Percentiles rank a stretch among this genome's conserved stretches.
phyloP scores from a whole-genome alignment of 2,329 filamentous ascomycete species.

The Clonostachys rhizophaga region DNA sequence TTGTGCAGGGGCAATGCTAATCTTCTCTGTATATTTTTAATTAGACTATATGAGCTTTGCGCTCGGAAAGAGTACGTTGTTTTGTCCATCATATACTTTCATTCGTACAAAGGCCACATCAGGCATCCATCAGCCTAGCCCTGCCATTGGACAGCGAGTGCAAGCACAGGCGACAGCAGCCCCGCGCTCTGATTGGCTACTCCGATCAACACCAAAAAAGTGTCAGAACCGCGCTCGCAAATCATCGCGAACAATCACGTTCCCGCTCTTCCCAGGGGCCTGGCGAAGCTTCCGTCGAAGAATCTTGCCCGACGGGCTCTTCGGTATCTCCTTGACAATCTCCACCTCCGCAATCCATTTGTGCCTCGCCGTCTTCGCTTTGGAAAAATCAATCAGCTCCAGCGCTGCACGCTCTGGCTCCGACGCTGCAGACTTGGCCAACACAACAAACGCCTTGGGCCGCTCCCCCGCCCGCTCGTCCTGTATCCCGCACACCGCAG shows the following conservation, averaged over 20 bases:
- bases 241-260: background rate
- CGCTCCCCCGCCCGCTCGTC: constrained; percentile 52
- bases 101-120: no score
- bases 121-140: no score
- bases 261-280: background rate
- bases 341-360: constrained; percentile 49
- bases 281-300: constrained; percentile 47
- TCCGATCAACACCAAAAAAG: background rate
- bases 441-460: constrained; percentile 53
- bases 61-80: no score
- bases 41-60: no score
- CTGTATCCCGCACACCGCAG: constrained; percentile 45
- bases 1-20: no score
- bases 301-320: constrained; percentile 59
- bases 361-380: constrained; percentile 46
- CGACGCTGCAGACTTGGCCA: constrained; percentile 22
- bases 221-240: background rate
- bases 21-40: no score
- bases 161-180: no score
- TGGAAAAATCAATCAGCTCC: constrained; percentile 43
- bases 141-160: no score
- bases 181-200: no score
- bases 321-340: constrained; percentile 50
- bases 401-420: constrained; percentile 6
- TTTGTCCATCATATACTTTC: no score